Conservation (phyloP, 768 basidiomycete genomes). For the Auricularia sp. region DNA sequence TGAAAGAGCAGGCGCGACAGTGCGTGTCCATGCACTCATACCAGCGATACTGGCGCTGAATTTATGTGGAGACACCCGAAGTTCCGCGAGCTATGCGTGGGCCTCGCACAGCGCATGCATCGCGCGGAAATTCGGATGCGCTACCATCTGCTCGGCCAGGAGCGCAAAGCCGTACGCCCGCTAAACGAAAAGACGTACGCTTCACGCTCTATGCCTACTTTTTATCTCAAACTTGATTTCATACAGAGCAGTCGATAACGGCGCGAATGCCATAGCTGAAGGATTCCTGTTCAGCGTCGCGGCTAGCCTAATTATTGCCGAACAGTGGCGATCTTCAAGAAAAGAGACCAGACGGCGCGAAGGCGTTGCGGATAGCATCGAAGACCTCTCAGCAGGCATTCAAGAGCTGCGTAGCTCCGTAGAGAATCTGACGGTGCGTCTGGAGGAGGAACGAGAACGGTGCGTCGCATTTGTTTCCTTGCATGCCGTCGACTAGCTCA, state of each 20-base stretch:
- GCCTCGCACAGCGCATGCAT: neutral
- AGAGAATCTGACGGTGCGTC: neutral
- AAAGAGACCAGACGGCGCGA: neutral
- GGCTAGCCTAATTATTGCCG: neutral
- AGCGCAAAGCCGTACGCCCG: neutral
- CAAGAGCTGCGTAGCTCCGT: neutral
- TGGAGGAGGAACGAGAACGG: neutral
- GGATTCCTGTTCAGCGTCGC: slow-evolving; percentile 1
- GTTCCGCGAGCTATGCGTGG: neutral
- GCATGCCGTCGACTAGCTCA: neutral
- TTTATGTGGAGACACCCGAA: neutral
- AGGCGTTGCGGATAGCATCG: neutral
- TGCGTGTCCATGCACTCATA: neutral
- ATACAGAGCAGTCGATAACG: neutral
- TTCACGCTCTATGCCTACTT: neutral
- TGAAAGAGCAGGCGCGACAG: neutral
- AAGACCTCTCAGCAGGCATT: neutral
- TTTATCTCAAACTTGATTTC: neutral
- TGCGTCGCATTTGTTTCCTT: neutral
- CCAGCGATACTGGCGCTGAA: neutral
- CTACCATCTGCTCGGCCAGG: neutral
- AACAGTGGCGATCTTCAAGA: neutral
- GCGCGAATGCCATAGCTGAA: neutral
- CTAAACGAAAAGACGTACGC: neutral
- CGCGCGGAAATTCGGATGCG: neutral